Percentiles rank a stretch among this genome's conserved stretches.
Conservation (phyloP, 352 stramenopile species). For the Pythium aphanidermatum region DNA sequence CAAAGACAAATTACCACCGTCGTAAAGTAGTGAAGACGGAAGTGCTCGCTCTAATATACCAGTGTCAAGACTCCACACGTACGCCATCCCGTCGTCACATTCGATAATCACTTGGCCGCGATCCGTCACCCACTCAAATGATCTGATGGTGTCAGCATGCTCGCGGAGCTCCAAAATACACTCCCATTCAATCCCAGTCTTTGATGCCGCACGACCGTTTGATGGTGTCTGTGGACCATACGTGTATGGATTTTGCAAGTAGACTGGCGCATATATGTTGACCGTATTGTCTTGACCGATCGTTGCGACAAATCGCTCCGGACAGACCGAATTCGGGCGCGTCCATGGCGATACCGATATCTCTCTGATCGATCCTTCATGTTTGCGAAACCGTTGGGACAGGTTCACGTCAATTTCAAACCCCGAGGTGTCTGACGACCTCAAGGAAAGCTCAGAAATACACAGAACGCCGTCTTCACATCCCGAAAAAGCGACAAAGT, state of each 20-base stretch:
- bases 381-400: conserved; percentile 53
- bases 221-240: conserved; percentile 1
- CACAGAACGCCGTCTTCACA: conserved; percentile 50
- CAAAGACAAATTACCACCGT: conserved; percentile 27
- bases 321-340: conserved; percentile 23
- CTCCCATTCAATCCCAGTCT: conserved; percentile 39
- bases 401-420: conserved; percentile 38
- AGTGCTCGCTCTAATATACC: conserved; percentile 64
- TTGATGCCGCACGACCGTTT: not conserved
- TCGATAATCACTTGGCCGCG: conserved; percentile 53
- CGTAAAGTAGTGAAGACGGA: conserved; percentile 44
- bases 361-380: conserved; percentile 55
- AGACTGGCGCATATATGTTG: conserved; percentile 54
- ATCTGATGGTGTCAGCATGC: conserved; percentile 44
- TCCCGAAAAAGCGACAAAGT: conserved; percentile 67
- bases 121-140: conserved; percentile 58
- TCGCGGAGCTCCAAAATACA: conserved; percentile 58
- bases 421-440: conserved; percentile 12
- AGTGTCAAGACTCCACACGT: conserved; percentile 76
- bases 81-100: conserved; percentile 69
- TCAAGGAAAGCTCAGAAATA: conserved; percentile 48
- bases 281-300: conserved; percentile 54
- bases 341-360: conserved; percentile 49
- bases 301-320: conserved; percentile 57
- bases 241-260: conserved; percentile 30